Evolutionary conservation across 805 yeast species (phyloP), one percentile per base, ranked within the genome.

Genomic region (Barnettozyma populi): DNA sequence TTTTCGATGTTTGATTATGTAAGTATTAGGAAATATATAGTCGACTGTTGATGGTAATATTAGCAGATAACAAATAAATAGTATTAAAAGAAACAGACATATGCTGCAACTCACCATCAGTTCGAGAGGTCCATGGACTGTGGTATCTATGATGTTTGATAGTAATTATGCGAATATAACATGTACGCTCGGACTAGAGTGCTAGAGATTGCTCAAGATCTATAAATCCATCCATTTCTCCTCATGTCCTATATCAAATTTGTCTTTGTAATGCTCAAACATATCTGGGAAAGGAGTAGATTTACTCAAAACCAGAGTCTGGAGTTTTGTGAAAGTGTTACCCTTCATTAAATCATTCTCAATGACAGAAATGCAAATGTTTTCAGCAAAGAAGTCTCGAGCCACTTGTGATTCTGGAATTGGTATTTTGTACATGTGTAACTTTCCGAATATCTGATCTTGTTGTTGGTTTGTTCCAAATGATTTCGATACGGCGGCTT

Each of bases 331-430:
- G 32, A 71, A 65, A 0, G 78, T 56, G 49, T 79, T 80, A 0
- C 82, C 85, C 51, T 73, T 76, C 32, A 81, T 54, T 16, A 79
- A 57, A 47, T 75, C 77, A 48, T 76, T 77, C 51, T 78, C 83
- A 36, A 78, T 73, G n/a, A 81, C 55, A 2, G 77, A 63, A 13
- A 76, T 66, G 41, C 79, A 60, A 7, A 80, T 54, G 45, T 77
- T 79, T 50, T 80, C 84, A 10, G 73, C 69, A 35, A 73, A 64
- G 13, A 56, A 43, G 49, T 76, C 79, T 37, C 70, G 46, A 2
- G 49, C 27, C 2, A 50, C 55, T 2, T 31, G 31, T 10, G 41
- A 35, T 29, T 42, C 44, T 16, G 52, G 52, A 18, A 45, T 19
- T 11, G 37, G 41, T 7, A 60, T 60, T 43, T 63, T 66, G 41